Evolutionary conservation across 2,329 filamentous ascomycete genomes (phyloP).

Genomic region (Sporothrix euskadiensis): DNA sequence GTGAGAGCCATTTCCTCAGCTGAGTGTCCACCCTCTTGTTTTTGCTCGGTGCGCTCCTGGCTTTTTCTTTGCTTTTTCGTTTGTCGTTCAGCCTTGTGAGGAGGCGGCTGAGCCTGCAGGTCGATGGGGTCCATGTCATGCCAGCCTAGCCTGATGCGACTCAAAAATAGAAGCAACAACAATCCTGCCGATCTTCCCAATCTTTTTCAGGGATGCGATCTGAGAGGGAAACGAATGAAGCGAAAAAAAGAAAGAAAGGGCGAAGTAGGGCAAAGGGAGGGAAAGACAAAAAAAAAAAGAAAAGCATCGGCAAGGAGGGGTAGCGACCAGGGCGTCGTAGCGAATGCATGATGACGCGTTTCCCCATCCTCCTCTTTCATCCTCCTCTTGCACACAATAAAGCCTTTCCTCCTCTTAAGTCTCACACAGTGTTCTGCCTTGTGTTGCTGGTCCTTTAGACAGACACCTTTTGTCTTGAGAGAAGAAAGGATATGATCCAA

Average conservation of each 20-base stretch:
- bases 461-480: background rate
- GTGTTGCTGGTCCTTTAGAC: background rate
- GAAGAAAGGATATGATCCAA: background rate
- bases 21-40: background rate
- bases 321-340: background rate
- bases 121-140: background rate
- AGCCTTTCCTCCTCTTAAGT: slow-evolving; percentile 1
- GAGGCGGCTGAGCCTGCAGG: slow-evolving; percentile 10
- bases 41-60: background rate
- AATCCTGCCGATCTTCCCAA: background rate
- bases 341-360: background rate
- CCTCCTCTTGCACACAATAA: background rate
- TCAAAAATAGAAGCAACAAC: background rate
- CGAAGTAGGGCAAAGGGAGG: background rate
- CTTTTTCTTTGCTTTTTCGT: background rate
- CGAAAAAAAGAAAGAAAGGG: background rate
- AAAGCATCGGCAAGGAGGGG: background rate
- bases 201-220: background rate
- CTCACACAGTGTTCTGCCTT: background rate
- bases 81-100: background rate
- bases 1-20: background rate
- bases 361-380: slow-evolving; percentile 2
- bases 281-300: background rate
- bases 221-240: background rate
- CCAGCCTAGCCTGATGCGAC: background rate